Percentiles rank a stretch among this genome's conserved stretches.
phyloP scores from a whole-genome alignment of 1,284 basidiomycete species.

The Thecaphora frezii region DNA sequence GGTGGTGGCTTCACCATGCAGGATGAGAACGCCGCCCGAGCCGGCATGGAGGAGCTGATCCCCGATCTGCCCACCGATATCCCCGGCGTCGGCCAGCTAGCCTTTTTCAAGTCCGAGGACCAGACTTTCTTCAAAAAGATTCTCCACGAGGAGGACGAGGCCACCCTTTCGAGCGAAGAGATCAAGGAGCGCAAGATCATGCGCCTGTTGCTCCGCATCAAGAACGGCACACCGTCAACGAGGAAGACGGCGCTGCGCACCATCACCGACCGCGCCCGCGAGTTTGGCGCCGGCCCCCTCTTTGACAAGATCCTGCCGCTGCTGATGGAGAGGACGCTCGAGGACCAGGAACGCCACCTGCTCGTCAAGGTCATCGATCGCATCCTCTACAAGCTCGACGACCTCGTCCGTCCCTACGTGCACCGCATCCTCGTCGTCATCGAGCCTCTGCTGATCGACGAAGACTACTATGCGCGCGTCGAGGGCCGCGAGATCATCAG shows the following conservation, averaged over 20 bases:
- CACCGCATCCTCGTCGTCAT: slow-evolving; percentile 99
- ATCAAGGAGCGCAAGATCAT: slow-evolving; percentile 99
- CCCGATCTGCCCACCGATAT: slow-evolving; percentile 98
- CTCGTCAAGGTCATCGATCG: slow-evolving; percentile 99
- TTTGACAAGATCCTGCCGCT: slow-evolving; percentile 99
- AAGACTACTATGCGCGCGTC: slow-evolving; percentile 98
- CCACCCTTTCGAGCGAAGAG: slow-evolving; percentile 83
- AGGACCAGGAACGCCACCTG: slow-evolving; percentile 97
- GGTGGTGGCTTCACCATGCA: slow-evolving; percentile 89
- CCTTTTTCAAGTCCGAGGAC: slow-evolving; percentile 98
- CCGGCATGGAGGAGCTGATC: slow-evolving; percentile 77
- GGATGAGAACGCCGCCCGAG: slow-evolving; percentile 85
- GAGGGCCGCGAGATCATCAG: slow-evolving; percentile 99
- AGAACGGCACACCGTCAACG: slow-evolving; percentile 97
- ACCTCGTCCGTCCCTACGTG: slow-evolving; percentile 96
- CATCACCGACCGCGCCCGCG: slow-evolving; percentile 98
- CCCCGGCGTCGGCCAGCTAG: slow-evolving; percentile 92
- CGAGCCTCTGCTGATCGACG: slow-evolving; percentile 96
- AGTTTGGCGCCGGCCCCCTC: slow-evolving; percentile 96
- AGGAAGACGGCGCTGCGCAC: slow-evolving; percentile 95
- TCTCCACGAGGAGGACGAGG: slow-evolving; percentile 86
- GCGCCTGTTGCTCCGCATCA: slow-evolving; percentile 98
- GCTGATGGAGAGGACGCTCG: slow-evolving; percentile 97
- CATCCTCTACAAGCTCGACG: slow-evolving; percentile 97
- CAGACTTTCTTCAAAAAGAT: slow-evolving; percentile 98